Base-by-base conservation (phyloP, 2,329 filamentous ascomycete species). In the Purpureocillium takamizusanense region DNA sequence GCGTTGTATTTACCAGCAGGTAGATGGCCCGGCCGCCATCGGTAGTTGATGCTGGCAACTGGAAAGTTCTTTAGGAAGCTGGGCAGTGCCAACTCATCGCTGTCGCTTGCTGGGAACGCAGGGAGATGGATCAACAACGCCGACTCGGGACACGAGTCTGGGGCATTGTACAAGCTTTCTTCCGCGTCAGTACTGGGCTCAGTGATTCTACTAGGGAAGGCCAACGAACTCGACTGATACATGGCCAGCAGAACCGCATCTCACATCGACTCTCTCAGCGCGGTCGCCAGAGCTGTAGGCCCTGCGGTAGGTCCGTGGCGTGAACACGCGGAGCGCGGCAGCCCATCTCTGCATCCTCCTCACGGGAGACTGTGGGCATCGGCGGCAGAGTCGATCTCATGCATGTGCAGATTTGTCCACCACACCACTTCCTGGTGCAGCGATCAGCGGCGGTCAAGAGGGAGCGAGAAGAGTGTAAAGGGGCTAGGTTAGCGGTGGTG, bases 71-170 rank as follows among this genome's bases (percentile, higher is more conserved):
- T 57, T 25, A 69, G 55, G 41, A 69, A 71, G 9, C 45, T 46
- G 21, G 70, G 66, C 17, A 72, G 46, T 25, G 56, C 41, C 9
- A 48, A 40, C 11, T 47, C 44, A 3, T 49, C 42, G 7, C 47
- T 43, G 36, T 56, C 42, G 7, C 42, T 42, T 25, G 57, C 53
- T 11, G 70, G 59, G 33, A 63, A 65, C 0, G 72, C 62, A 6
- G 77, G 77, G 0, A 81, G 55, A 51, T 78, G 72, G 31, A 81
- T 56, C 12, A 78, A 52, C 31, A 81, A 51, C 2, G 75, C 69
- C 1, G 59, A 53, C 11, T 56, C 51, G 1, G 61, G 52, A 10
- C 55, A 48, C 14, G 65, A 50, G 4, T 60, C 51, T 11, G 43
- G 39, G 17, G 70, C 41, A 44, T 77, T 72, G 49, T 74, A 62